These are phyloP conservation scores for Neofusicoccum parvum DNA, from an alignment of 2,329 filamentous ascomycete genomes.

Conservation along the genomic window DNA sequence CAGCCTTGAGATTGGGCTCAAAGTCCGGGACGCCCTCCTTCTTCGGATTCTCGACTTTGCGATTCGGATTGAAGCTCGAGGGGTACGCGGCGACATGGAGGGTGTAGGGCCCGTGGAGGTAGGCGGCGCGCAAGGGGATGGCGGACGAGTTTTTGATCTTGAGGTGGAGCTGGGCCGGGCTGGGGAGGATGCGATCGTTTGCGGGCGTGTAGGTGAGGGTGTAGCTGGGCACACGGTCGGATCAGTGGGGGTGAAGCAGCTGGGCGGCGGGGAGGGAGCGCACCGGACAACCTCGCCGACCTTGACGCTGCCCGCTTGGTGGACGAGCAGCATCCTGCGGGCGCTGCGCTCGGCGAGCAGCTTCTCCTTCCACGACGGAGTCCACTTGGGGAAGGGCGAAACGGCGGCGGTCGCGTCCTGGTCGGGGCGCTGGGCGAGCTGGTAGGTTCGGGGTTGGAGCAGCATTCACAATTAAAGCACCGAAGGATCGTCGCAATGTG, in stretches of 20 bases:
- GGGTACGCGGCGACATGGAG: slow-evolving; percentile 87
- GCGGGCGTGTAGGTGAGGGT: slow-evolving; percentile 91
- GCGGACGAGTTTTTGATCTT: slow-evolving; percentile 91
- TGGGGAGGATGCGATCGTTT: slow-evolving; percentile 84
- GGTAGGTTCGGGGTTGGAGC: slow-evolving; percentile 43
- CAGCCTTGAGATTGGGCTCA: slow-evolving; percentile 95
- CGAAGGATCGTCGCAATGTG: slow-evolving; percentile 13
- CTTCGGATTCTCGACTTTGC: slow-evolving; percentile 69
- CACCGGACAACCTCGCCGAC: slow-evolving; percentile 93
- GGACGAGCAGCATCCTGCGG: slow-evolving; percentile 76
- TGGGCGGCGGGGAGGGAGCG: slow-evolving; percentile 19
- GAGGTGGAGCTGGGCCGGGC: slow-evolving; percentile 77
- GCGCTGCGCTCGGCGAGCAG: slow-evolving; percentile 34
- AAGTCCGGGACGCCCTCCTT: slow-evolving; percentile 82
- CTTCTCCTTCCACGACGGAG: slow-evolving; percentile 37
- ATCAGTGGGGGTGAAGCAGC: neutral
- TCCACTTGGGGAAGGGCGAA: slow-evolving; percentile 38
- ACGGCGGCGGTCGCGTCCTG: slow-evolving; percentile 31
- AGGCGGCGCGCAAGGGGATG: slow-evolving; percentile 88
- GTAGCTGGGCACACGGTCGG: slow-evolving; percentile 49
- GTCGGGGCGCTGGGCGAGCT: slow-evolving; percentile 41
- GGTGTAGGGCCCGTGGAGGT: slow-evolving; percentile 93
- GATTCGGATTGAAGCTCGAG: slow-evolving; percentile 78
- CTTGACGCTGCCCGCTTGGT: slow-evolving; percentile 89
- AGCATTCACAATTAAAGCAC: slow-evolving; percentile 36